Evolutionary conservation across 2,329 filamentous ascomycete species (phyloP), one percentile per base, ranked within the genome.

Genomic region (Diaporthe ampelina): DNA sequence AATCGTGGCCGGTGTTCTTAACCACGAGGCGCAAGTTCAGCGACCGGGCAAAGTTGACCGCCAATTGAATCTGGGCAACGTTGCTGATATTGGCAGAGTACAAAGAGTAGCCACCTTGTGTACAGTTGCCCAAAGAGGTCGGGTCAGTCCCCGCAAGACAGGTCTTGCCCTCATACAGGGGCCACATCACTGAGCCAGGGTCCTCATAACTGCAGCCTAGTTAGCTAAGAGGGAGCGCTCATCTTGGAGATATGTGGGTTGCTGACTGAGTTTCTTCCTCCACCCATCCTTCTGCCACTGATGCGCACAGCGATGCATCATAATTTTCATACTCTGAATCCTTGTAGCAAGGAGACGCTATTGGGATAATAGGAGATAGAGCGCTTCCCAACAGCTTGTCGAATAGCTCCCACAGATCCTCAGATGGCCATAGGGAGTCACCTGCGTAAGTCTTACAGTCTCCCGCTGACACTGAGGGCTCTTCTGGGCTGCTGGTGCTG

Each of bases 1-100:
- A 88, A 76, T 88, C 86, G 76, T 89, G 88, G 29, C 86, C 87
- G 0, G 88, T 90, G 78, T 89, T 87, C 74, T 84, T 85, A 69
- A 90, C 82, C 56, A 89, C 84, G n/a, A 89, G 79, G 3, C 88
- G 87, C 56, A 89, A 81, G 77, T 88, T 87, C 10, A 81, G 78
- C 35, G 82, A 82, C 10, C 84, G 82, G 19, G 87, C 86, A 75
- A 88, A 86, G 75, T 86, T 86, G 56, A 88, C 79, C 0, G 85
- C 83, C 2, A 84, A 79, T 78, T 86, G 85, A 43, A 87, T 81
- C 37, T 87, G 83, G 10, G 81, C 81, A 0, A 85, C 84, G 17
- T 80, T 84, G 13, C 78, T 83, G 3, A 81, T 82, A 21, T 85
- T 83, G 35, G 87, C 79, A 0, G 83, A 80, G 67, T 86, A 87